A percentile compares a stretch with the other conserved stretches of the same genome.
Conservation (phyloP, 1,284 basidiomycete genomes). For the Farysia itapuensis region DNA sequence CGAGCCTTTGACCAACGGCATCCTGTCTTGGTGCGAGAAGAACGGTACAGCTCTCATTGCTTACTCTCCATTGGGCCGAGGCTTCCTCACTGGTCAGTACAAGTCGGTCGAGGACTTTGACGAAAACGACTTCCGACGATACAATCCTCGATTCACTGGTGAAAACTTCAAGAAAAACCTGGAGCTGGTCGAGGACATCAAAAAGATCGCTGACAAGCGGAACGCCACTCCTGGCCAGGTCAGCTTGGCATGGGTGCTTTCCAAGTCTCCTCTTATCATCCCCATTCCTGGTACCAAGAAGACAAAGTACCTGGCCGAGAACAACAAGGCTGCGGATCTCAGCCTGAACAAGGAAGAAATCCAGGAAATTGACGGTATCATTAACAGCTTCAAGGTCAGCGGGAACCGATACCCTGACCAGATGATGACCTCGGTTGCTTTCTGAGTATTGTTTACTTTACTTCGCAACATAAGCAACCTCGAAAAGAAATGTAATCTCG, state of each 20-base stretch:
- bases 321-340: slow-evolving; percentile 26
- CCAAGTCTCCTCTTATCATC: slow-evolving; percentile 15
- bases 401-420: slow-evolving; percentile 21
- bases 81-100: slow-evolving; percentile 41
- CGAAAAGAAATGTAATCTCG: too few species aligned
- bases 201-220: slow-evolving; percentile 40
- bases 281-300: slow-evolving; percentile 43
- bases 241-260: slow-evolving; percentile 37
- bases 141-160: slow-evolving; percentile 37
- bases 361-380: slow-evolving; percentile 32
- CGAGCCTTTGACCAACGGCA: slow-evolving; percentile 41
- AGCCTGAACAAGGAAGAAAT: slow-evolving; percentile 20
- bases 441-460: slow-evolving; percentile 9
- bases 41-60: slow-evolving; percentile 34
- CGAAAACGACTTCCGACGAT: slow-evolving; percentile 34
- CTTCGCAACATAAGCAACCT: not conserved
- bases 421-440: slow-evolving; percentile 14
- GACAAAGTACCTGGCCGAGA: slow-evolving; percentile 37
- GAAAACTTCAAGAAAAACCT: slow-evolving; percentile 45
- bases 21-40: slow-evolving; percentile 39
- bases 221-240: slow-evolving; percentile 41
- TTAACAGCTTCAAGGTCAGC: slow-evolving; percentile 43
- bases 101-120: slow-evolving; percentile 24
- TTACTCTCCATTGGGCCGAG: slow-evolving; percentile 41
- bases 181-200: slow-evolving; percentile 31